These are phyloP conservation scores for Zygosaccharomyces rouxii DNA, from an alignment of 805 yeast genomes.

Conservation along the genomic window DNA sequence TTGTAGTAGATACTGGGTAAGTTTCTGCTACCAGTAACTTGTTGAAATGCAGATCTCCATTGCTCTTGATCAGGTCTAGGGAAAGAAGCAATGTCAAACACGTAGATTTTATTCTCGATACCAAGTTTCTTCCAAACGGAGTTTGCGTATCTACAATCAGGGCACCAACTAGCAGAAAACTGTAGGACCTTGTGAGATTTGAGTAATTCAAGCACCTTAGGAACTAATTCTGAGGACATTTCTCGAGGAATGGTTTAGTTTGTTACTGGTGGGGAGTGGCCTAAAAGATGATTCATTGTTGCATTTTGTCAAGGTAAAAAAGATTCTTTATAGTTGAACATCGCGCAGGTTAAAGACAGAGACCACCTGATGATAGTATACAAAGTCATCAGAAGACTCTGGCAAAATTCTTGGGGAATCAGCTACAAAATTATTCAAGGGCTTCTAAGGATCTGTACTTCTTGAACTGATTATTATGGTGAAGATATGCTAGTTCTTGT, in stretches of 20 bases:
- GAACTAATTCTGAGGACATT: conserved; percentile 24
- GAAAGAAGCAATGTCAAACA: conserved; percentile 45
- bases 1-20: conserved; percentile 34
- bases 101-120: conserved; percentile 45
- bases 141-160: conserved; percentile 66
- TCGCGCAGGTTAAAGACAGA: neutral
- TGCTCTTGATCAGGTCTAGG: conserved; percentile 26
- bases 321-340: neutral
- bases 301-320: neutral
- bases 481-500: neutral
- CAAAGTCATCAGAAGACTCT: neutral
- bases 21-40: conserved; percentile 33
- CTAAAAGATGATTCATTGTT: neutral
- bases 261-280: neutral
- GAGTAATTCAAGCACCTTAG: conserved; percentile 46
- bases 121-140: conserved; percentile 50
- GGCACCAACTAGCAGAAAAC: conserved; percentile 73
- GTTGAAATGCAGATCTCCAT: conserved; percentile 33
- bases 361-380: neutral
- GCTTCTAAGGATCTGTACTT: neutral
- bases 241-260: neutral
- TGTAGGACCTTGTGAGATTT: conserved; percentile 46
- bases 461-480: neutral
- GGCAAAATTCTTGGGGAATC: neutral
- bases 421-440: neutral